Evolutionary conservation across 2,329 filamentous ascomycete genomes (phyloP).

Genomic region (Ascochyta lentis): DNA sequence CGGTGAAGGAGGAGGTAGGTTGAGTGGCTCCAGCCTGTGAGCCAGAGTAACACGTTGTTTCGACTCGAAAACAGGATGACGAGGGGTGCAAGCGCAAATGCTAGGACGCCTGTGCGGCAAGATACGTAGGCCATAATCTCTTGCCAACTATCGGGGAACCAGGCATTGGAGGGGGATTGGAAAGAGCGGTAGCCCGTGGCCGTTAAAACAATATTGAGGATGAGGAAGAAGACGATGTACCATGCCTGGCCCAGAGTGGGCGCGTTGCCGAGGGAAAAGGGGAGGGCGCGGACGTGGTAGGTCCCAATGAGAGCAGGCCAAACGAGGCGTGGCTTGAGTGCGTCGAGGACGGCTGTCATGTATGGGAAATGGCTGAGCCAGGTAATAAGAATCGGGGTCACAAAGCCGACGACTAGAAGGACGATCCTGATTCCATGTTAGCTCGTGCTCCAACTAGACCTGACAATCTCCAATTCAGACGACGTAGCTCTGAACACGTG

Average conservation of each 20-base stretch:
- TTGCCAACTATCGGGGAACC: constrained; percentile 37
- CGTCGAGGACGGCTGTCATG: constrained; percentile 18
- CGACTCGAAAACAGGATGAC: constrained; percentile 46
- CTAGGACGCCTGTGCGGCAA: constrained; percentile 41
- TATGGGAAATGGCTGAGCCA: constrained; percentile 20
- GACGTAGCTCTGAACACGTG: neutral
- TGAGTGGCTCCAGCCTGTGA: constrained; percentile 49
- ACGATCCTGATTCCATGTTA: constrained; percentile 17
- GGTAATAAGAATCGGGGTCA: constrained; percentile 26
- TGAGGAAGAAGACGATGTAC: constrained; percentile 48
- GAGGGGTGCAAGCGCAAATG: constrained; percentile 39
- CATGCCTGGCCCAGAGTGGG: constrained; percentile 56
- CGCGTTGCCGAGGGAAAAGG: constrained; percentile 35
- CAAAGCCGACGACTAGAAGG: constrained; percentile 27
- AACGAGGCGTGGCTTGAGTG: constrained; percentile 21
- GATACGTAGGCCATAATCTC: constrained; percentile 40
- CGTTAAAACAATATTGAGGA: constrained; percentile 27
- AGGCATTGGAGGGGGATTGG: constrained; percentile 41
- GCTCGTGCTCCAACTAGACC: neutral
- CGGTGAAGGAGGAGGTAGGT: constrained; percentile 50
- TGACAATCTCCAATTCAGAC: no score
- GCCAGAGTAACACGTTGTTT: constrained; percentile 50
- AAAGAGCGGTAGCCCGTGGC: constrained; percentile 45
- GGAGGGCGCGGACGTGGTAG: constrained; percentile 25
- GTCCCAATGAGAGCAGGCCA: constrained; percentile 24